A percentile compares a stretch with the other conserved stretches of the same genome.
Evolutionary conservation across 176 grass and related monocot species (phyloP).

Genomic region (Tillandsia fasciculata): DNA sequence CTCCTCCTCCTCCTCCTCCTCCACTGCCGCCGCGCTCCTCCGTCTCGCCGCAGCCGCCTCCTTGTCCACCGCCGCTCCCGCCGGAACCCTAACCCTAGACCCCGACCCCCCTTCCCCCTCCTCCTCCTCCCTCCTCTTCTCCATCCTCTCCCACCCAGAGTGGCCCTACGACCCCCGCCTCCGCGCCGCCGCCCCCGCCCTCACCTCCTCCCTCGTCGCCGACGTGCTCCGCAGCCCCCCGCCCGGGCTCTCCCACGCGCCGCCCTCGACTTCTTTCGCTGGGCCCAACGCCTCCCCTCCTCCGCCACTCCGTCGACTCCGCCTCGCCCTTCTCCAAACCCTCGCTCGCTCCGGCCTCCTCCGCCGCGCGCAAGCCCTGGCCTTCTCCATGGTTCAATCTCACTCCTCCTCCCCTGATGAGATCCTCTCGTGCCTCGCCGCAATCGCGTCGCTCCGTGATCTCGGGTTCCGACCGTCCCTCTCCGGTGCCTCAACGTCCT

Average conservation of each 20-base stretch:
- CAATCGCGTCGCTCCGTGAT: conserved; percentile 10
- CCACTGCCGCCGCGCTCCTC: conserved; percentile 13
- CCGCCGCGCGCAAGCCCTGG: conserved; percentile 2
- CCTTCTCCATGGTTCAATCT: conserved; percentile 16
- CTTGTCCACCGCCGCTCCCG: conserved; percentile 6
- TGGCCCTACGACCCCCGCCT: conserved; percentile 22
- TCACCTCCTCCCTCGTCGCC: conserved; percentile 12
- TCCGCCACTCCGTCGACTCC: conserved; percentile 27
- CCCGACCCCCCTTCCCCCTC: conserved; percentile 1
- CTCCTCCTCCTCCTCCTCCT: conserved; percentile 14
- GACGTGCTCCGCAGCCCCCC: not conserved
- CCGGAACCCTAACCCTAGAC: conserved; percentile 17
- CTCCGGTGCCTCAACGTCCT: conserved; percentile 56
- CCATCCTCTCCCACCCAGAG: conserved; percentile 14
- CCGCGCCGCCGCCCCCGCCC: conserved; percentile 13
- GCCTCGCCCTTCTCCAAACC: conserved; percentile 16
- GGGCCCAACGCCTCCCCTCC: conserved; percentile 7
- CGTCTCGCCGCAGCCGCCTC: conserved; percentile 22
- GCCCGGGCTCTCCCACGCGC: conserved; percentile 7
- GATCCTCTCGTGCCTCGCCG: conserved; percentile 2
- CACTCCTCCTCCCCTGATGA: conserved; percentile 14
- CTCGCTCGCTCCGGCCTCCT: conserved; percentile 11
- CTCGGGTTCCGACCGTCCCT: conserved; percentile 13
- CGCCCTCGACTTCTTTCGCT: conserved; percentile 22
- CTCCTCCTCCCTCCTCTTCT: conserved; percentile 12